Conservation (phyloP, 2,329 filamentous ascomycete genomes). For the Calonectria ilicicola region DNA sequence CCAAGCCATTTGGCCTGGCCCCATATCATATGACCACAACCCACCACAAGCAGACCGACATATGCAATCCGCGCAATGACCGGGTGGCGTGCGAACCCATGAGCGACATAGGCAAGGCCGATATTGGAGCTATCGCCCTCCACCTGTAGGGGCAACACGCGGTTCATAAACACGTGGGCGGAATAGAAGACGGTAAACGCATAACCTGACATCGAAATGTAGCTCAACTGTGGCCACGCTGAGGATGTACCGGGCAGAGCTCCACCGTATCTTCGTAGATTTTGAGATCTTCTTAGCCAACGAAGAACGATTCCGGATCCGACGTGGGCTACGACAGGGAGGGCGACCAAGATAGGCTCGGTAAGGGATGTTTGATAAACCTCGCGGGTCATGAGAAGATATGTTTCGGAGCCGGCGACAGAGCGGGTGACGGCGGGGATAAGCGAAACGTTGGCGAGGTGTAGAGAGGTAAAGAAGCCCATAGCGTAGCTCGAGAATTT, state of each 20-base stretch:
- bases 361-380: slow-evolving; percentile 88
- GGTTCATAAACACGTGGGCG: slow-evolving; percentile 81
- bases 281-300: slow-evolving; percentile 78
- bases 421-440: slow-evolving; percentile 82
- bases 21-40: slow-evolving; percentile 84
- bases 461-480: slow-evolving; percentile 79
- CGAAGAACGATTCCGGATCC: slow-evolving; percentile 82
- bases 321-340: slow-evolving; percentile 82
- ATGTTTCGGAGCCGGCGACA: slow-evolving; percentile 81
- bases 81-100: slow-evolving; percentile 83
- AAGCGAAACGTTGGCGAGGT: slow-evolving; percentile 84
- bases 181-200: slow-evolving; percentile 72
- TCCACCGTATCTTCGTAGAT: slow-evolving; percentile 80
- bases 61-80: slow-evolving; percentile 77
- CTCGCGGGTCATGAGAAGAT: slow-evolving; percentile 90
- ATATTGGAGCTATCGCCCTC: slow-evolving; percentile 91
- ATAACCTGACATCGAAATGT: slow-evolving; percentile 81
- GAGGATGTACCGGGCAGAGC: slow-evolving; percentile 63
- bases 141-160: slow-evolving; percentile 78
- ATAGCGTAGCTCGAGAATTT: slow-evolving; percentile 91
- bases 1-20: slow-evolving; percentile 87
- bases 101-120: slow-evolving; percentile 83
- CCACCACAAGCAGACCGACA: slow-evolving; percentile 72
- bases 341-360: slow-evolving; percentile 82
- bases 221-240: slow-evolving; percentile 77